Evolutionary conservation across 768 basidiomycete genomes (phyloP).

Genomic region (Macrolepiota albuminosa): DNA sequence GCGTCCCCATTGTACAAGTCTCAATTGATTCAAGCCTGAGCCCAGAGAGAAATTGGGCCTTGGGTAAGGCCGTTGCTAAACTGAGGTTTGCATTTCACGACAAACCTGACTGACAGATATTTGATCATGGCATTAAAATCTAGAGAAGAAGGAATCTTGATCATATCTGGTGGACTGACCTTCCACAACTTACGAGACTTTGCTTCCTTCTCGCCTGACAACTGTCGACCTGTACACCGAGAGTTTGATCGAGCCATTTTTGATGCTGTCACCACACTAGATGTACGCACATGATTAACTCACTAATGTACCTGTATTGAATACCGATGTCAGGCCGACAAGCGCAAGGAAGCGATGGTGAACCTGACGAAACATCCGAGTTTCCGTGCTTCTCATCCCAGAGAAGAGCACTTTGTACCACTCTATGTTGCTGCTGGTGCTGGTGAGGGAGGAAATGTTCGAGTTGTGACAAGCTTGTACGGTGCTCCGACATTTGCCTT

Average conservation of each 20-base stretch:
- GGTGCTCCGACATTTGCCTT: slow-evolving; percentile 66
- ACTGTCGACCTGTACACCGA: slow-evolving; percentile 43
- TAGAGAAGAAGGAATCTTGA: slow-evolving; percentile 61
- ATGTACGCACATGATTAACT: slow-evolving; percentile 28
- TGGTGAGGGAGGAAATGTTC: slow-evolving; percentile 49
- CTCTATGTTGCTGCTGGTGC: slow-evolving; percentile 75
- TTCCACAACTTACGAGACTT: slow-evolving; percentile 63
- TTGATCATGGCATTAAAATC: neutral
- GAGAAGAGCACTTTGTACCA: slow-evolving; percentile 80
- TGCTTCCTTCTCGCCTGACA: slow-evolving; percentile 42
- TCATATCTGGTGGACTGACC: slow-evolving; percentile 68
- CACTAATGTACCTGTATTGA: neutral
- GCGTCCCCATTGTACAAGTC: slow-evolving; percentile 67
- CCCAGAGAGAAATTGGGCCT: slow-evolving; percentile 57
- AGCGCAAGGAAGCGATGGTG: slow-evolving; percentile 52
- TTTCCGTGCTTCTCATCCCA: slow-evolving; percentile 67
- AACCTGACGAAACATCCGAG: slow-evolving; percentile 51
- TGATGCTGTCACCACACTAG: slow-evolving; percentile 42
- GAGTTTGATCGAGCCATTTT: slow-evolving; percentile 58
- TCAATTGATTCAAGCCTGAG: slow-evolving; percentile 58
- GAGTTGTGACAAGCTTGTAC: slow-evolving; percentile 47
- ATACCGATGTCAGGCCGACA: slow-evolving; percentile 32
- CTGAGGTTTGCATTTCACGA: slow-evolving; percentile 41
- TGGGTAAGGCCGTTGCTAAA: slow-evolving; percentile 56
- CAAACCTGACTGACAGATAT: neutral